These are phyloP conservation scores for Musa acuminata DNA, from an alignment of 176 grass and related monocot species.

Conservation along the genomic window DNA sequence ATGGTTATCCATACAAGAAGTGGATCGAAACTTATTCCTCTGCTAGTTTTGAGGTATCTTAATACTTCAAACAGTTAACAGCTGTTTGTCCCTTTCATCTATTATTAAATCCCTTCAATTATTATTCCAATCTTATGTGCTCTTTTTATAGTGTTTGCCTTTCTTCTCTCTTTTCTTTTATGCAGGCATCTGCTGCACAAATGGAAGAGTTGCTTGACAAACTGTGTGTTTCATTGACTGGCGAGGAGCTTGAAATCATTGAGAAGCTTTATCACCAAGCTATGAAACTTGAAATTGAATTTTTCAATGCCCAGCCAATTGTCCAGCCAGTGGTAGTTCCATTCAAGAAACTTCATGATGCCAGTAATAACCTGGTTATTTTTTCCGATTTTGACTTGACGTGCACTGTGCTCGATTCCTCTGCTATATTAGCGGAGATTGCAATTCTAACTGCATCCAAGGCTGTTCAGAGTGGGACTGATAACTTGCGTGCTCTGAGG, in stretches of 20 bases:
- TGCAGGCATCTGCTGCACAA: slow-evolving; percentile 55
- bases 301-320: slow-evolving; percentile 53
- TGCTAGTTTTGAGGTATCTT: slow-evolving; percentile 67
- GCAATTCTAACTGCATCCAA: slow-evolving; percentile 72
- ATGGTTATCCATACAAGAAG: slow-evolving; percentile 70
- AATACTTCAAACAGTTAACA: not conserved
- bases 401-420: slow-evolving; percentile 84
- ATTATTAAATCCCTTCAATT: too few species aligned
- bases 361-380: slow-evolving; percentile 51
- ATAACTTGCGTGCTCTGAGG: slow-evolving; percentile 29
- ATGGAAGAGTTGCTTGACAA: slow-evolving; percentile 97
- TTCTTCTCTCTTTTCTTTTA: not conserved
- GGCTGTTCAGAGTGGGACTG: slow-evolving; percentile 41
- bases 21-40: slow-evolving; percentile 71
- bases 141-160: not conserved
- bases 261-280: slow-evolving; percentile 81
- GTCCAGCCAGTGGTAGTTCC: slow-evolving; percentile 58
- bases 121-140: too few species aligned
- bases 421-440: slow-evolving; percentile 84
- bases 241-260: slow-evolving; percentile 86
- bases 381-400: slow-evolving; percentile 99
- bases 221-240: slow-evolving; percentile 77
- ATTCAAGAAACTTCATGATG: slow-evolving; percentile 55
- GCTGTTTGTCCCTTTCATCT: not conserved
- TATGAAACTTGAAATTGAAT: slow-evolving; percentile 77